Base-by-base conservation (phyloP, 345 rosid species). In the Brassica nigra region DNA sequence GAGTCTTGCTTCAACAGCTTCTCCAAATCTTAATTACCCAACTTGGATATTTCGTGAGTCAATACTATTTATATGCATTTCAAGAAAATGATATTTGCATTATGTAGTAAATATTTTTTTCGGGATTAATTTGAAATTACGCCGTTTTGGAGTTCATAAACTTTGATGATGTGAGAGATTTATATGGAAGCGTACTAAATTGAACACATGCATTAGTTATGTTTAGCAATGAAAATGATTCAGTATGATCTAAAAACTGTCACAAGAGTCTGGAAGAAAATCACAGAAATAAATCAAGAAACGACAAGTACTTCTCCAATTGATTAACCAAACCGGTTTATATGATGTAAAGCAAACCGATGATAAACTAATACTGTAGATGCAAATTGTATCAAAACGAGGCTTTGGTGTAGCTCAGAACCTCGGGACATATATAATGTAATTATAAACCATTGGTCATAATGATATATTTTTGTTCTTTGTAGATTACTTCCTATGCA, bases 1-100 rank as follows among this genome's bases (percentile, higher is more conserved):
- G 64, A 59, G 64, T 59, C 33, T 59, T 59, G n/a, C 64, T 59
- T 27, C 64, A 59, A 59, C 64, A 59, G 64, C 15, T 59, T 59
- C 64, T 59, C 33, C 64, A 59, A 4, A 59, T 61, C 65, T 27
- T 6, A 4, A 4, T 61, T 27, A 61, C 65, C 34, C 65, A 61
- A 28, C n/a, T 61, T 6, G 65, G 65, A 28, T 61, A 28, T 12
- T 14, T 61, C 28, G 65, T 28, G 34, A 61, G 65, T 28, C n/a
- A 0, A 61, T 28, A 28, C 16, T 59, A 10, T 23, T 58, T 61
- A 61, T 61, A 28, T 61, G 16, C 65, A 59, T 59, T 27, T 12
- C 33, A 23, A 55, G 28, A 57, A 59, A 59, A 58, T 20, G 31
- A 23, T 58, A 8, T 58, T 23, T 58, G 63, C 63, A 58, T 23